These are phyloP conservation scores for Ascochyta clinopodiicola DNA, from an alignment of 2,329 filamentous ascomycete genomes.

Conservation along the genomic window DNA sequence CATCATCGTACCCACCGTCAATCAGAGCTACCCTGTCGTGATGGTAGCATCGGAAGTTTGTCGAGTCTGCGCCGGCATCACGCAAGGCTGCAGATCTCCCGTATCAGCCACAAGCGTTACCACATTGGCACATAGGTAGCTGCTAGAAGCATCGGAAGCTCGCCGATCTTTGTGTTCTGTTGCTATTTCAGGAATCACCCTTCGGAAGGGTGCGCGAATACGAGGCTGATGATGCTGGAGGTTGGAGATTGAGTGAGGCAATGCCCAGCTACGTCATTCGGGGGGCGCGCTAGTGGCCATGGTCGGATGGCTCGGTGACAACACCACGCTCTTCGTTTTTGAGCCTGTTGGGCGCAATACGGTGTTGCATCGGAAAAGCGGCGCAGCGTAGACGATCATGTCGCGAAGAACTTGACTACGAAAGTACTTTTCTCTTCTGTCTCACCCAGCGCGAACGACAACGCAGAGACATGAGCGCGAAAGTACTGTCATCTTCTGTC, in stretches of 20 bases:
- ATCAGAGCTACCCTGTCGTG: constrained; percentile 12
- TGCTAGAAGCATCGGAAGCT: too few relatives aligned
- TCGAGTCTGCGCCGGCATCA: background rate
- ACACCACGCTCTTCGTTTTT: background rate
- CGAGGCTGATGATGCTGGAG: constrained; percentile 14
- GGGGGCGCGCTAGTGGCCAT: constrained; percentile 5
- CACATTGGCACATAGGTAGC: background rate
- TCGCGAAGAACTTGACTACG: too few relatives aligned
- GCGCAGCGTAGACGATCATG: too few relatives aligned
- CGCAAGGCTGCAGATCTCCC: constrained; percentile 10
- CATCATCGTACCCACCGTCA: constrained; percentile 1
- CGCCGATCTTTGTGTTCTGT: background rate
- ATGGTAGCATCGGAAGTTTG: constrained; percentile 6
- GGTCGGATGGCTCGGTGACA: background rate
- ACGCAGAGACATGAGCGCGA: too few relatives aligned
- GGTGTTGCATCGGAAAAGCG: background rate
- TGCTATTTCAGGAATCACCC: constrained; percentile 3
- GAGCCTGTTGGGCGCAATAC: background rate
- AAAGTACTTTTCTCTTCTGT: too few relatives aligned
- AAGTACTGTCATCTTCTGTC: too few relatives aligned
- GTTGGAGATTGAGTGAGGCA: background rate
- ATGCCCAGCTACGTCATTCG: constrained; percentile 4
- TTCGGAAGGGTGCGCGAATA: background rate
- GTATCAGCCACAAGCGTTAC: constrained; percentile 9
- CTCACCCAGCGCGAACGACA: too few relatives aligned